Evolutionary conservation across 495 filamentous ascomycete genomes (phyloP).

Genomic region (Penicillium soppii): DNA sequence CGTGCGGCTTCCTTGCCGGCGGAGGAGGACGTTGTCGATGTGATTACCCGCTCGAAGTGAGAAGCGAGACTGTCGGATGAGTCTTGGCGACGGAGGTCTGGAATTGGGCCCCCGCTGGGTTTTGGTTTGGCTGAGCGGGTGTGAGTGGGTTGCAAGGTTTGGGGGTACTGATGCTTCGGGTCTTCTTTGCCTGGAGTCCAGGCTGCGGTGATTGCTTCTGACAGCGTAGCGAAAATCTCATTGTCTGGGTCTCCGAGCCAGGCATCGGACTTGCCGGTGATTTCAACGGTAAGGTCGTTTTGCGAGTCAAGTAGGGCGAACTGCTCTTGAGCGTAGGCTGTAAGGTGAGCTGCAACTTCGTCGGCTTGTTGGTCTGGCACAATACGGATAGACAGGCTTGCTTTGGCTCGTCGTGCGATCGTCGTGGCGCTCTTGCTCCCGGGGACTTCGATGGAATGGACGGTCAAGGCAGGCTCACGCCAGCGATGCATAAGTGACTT

Average conservation of each 20-base stretch:
- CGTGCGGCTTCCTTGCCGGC: constrained; percentile 32
- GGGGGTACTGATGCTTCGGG: constrained; percentile 35
- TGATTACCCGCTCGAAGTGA: constrained; percentile 48
- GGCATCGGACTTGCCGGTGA: constrained; percentile 90
- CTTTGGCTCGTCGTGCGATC: constrained; percentile 82
- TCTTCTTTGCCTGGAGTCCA: constrained; percentile 54
- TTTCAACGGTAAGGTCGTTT: constrained; percentile 77
- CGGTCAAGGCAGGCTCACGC: constrained; percentile 92
- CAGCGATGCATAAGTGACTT: constrained; percentile 85
- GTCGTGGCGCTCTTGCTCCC: constrained; percentile 65
- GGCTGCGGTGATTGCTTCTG: constrained; percentile 78
- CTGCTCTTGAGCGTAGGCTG: constrained; percentile 63
- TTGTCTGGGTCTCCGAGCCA: constrained; percentile 94
- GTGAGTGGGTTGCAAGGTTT: constrained; percentile 12
- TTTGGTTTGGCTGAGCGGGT: constrained; percentile 18
- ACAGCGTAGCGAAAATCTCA: constrained; percentile 84
- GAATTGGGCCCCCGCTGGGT: constrained; percentile 9
- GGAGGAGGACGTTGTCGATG: constrained; percentile 43
- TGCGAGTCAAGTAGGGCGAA: constrained; percentile 72
- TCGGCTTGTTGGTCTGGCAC: constrained; percentile 88
- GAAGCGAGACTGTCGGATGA: constrained; percentile 47
- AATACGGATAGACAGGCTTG: constrained; percentile 83
- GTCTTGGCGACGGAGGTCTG: constrained; percentile 34
- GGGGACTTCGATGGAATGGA: constrained; percentile 84
- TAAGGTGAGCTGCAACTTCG: constrained; percentile 65